These are phyloP conservation scores for Penicillium cataractarum DNA, from an alignment of 495 filamentous ascomycete genomes.

Conservation along the genomic window DNA sequence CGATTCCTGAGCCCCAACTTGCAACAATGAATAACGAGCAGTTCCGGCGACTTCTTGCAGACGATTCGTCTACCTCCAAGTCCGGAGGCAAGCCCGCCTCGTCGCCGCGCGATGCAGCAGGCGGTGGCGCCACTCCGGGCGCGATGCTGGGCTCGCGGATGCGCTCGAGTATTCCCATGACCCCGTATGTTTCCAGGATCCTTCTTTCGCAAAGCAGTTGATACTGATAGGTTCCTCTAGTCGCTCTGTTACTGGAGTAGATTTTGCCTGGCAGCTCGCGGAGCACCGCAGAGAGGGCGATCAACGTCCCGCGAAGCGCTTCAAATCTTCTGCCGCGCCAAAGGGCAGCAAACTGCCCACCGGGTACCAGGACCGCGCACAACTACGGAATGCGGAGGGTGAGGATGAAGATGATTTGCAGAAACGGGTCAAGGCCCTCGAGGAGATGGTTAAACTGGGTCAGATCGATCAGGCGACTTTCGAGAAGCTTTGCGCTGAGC, in stretches of 20 bases:
- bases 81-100: slow-evolving; percentile 16
- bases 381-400: slow-evolving; percentile 41
- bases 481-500: slow-evolving; percentile 69
- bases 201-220: neutral
- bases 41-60: slow-evolving; percentile 83
- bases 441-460: slow-evolving; percentile 79
- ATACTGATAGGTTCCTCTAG: slow-evolving; percentile 46
- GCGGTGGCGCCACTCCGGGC: slow-evolving; percentile 30
- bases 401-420: slow-evolving; percentile 53
- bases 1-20: slow-evolving; percentile 3
- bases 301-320: slow-evolving; percentile 62
- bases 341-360: slow-evolving; percentile 78
- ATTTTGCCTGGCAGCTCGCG: slow-evolving; percentile 85
- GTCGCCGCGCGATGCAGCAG: slow-evolving; percentile 23
- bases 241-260: slow-evolving; percentile 66
- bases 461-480: slow-evolving; percentile 79
- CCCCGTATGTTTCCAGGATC: slow-evolving; percentile 59
- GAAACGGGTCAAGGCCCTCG: slow-evolving; percentile 73
- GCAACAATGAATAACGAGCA: slow-evolving; percentile 89
- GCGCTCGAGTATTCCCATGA: slow-evolving; percentile 83
- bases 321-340: slow-evolving; percentile 76
- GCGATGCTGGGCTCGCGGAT: slow-evolving; percentile 57
- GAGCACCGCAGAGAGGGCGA: slow-evolving; percentile 64
- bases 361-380: slow-evolving; percentile 87
- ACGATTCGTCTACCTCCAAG: slow-evolving; percentile 38